A percentile compares a stretch with the other conserved stretches of the same genome.
Conservation (phyloP, 2,329 filamentous ascomycete genomes). For the Pyricularia sp. region DNA sequence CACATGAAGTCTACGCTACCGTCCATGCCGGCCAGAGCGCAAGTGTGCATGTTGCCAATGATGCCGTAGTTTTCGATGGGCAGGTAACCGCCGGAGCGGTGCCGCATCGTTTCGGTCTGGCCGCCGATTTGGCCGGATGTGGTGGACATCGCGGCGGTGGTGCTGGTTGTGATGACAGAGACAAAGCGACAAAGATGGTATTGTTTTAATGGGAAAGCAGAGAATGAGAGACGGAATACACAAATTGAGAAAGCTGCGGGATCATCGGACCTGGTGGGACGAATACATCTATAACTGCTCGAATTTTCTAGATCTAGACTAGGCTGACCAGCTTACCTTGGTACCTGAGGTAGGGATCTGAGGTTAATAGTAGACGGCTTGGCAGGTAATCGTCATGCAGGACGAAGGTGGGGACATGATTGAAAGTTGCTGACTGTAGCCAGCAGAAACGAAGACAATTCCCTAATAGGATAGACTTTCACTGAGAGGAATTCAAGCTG, state of each 20-base stretch:
- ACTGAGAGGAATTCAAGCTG: background rate
- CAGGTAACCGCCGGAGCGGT: slow-evolving; percentile 31
- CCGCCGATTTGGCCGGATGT: background rate
- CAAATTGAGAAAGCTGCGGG: background rate
- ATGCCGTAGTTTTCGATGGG: slow-evolving; percentile 67
- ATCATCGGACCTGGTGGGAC: background rate
- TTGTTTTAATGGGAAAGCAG: background rate
- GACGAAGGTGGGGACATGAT: background rate
- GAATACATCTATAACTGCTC: background rate
- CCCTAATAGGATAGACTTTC: background rate
- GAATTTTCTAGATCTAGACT: background rate
- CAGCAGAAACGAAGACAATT: background rate
- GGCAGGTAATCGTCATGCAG: background rate
- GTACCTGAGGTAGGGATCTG: background rate
- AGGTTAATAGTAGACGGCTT: background rate
- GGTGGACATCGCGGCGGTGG: background rate
- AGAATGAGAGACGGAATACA: background rate
- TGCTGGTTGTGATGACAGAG: background rate
- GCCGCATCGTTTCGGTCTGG: slow-evolving; percentile 16
- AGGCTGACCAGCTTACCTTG: background rate
- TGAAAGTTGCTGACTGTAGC: background rate
- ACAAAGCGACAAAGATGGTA: background rate
- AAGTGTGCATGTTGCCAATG: slow-evolving; percentile 71
- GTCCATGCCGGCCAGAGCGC: slow-evolving; percentile 60
- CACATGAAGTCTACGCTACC: slow-evolving; percentile 69